phyloP scores from a whole-genome alignment of 164 flowering plant species.

The Warburgia ugandensis region DNA sequence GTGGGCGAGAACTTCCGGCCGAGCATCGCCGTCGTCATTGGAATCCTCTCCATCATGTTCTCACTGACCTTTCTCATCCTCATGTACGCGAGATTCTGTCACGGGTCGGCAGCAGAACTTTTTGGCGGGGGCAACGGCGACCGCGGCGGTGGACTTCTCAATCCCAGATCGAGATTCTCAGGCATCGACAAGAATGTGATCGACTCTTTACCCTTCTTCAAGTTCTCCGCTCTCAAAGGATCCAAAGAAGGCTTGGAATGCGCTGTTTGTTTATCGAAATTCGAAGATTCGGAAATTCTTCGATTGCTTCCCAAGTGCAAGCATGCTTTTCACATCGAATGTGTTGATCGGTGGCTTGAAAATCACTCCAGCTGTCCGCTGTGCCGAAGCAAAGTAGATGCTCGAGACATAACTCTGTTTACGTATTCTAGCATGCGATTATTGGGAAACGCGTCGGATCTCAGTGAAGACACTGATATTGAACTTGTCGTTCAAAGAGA shows the following conservation, averaged over 20 bases:
- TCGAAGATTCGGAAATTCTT: constrained; percentile 65
- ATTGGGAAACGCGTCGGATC: constrained; percentile 28
- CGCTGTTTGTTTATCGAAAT: constrained; percentile 69
- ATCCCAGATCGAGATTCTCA: constrained; percentile 25
- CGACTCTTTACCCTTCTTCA: constrained; percentile 85
- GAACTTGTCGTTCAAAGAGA: constrained; percentile 34
- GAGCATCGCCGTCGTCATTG: constrained; percentile 65
- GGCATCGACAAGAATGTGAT: constrained; percentile 68
- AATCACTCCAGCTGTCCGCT: constrained; percentile 86
- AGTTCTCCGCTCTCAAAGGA: constrained; percentile 72
- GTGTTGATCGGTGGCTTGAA: constrained; percentile 89
- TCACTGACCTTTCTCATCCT: constrained; percentile 51
- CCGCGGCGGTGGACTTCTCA: not conserved
- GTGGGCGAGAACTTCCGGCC: constrained; percentile 36
- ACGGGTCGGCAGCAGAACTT: constrained; percentile 12
- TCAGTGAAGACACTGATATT: constrained; percentile 28
- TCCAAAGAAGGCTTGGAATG: constrained; percentile 79
- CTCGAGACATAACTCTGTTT: constrained; percentile 34
- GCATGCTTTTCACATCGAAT: constrained; percentile 78
- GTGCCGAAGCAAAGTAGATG: constrained; percentile 48
- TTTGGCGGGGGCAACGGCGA: not conserved
- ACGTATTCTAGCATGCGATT: constrained; percentile 47
- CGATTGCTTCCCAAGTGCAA: constrained; percentile 74
- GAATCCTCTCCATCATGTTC: constrained; percentile 58
- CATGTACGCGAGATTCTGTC: constrained; percentile 65